Evolutionary conservation across 345 rosid species (phyloP), one percentile per base, ranked within the genome.

Genomic region (Geranium brycei): DNA sequence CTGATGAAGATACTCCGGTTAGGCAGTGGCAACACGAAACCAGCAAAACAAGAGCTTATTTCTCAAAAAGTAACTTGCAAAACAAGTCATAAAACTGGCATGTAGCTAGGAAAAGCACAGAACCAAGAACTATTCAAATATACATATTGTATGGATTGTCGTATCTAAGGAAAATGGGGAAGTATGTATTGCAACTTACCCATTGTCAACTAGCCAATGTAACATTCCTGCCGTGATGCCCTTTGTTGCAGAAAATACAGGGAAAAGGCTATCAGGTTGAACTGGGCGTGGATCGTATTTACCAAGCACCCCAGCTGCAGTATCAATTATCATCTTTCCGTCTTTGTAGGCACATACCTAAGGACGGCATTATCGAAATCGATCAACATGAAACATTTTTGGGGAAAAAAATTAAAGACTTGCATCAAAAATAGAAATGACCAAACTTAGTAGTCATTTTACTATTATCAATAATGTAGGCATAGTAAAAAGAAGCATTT

Each of bases 241-340:
- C 79, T 92, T 93, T 51, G 97, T 83, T 14, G 67, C 90, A 47
- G 97, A 93, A 79, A 93, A 92, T 69, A 93, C 96, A 40, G 95
- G 81, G 70, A 89, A 92, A 67, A 93, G 86, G 71, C 90, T 87
- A 71, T 89, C 97, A 0, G 84, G 91, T 78, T 87, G 93, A 69
- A 93, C 97, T 66, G 97, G 99, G 58, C 97, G 96, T 75, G 99
- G 97, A 78, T 93, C 97, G 64, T 86, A 89, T 82, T 81, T 86
- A 60, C 99, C 97, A 60, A 93, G 96, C 51, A 85, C 82, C 73
- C 99, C 99, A 68, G 99, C 97, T 51, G 99, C 84, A 62, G 99
- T 87, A 80, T 93, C 99, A 72, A 92, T 87, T 64, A 93, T 79
- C 61, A 92, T 91, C 74, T 85, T 76, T 47, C 97, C 99, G 71